Conservation (phyloP, 2,329 filamentous ascomycete genomes). For the Paecilomyces sp. region DNA sequence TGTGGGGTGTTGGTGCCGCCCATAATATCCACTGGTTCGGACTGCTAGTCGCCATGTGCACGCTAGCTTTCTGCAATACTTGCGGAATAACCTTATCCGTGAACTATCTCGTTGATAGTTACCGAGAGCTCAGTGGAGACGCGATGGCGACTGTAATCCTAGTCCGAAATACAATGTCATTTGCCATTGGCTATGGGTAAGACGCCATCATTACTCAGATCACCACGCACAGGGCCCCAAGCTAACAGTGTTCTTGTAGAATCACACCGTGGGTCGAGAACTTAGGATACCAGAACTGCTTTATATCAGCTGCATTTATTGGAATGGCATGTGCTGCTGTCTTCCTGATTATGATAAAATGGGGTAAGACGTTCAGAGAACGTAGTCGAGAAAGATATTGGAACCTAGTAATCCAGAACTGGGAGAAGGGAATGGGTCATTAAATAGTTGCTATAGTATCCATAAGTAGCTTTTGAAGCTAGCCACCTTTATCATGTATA, state of each 20-base stretch:
- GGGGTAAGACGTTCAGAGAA: constrained; percentile 28
- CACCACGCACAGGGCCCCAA: not conserved
- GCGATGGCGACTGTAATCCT: constrained; percentile 38
- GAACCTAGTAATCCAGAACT: constrained; percentile 27
- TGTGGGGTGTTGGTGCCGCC: constrained; percentile 37
- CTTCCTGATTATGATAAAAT: constrained; percentile 34
- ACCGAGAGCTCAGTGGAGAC: constrained; percentile 33
- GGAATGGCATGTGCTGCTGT: constrained; percentile 28
- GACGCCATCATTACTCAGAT: constrained; percentile 2
- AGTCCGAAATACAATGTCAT: constrained; percentile 43
- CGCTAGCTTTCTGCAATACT: constrained; percentile 33
- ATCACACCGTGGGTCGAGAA: constrained; percentile 42
- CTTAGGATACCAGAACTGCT: constrained; percentile 40
- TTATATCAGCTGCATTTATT: constrained; percentile 34
- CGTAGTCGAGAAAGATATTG: constrained; percentile 30
- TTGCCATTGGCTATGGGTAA: constrained; percentile 38
- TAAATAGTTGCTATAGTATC: constrained; percentile 1
- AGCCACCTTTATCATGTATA: no score
- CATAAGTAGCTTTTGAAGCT: no score
- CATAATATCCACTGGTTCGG: constrained; percentile 37
- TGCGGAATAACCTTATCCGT: constrained; percentile 31
- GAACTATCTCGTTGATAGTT: constrained; percentile 36
- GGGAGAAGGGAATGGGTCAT: constrained; percentile 26
- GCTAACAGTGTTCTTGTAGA: constrained; percentile 11
- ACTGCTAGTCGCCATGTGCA: constrained; percentile 35